Percentiles rank a stretch among this genome's conserved stretches.
phyloP scores from a whole-genome alignment of 306 rosid genomes.

The Cucurbita pepo region DNA sequence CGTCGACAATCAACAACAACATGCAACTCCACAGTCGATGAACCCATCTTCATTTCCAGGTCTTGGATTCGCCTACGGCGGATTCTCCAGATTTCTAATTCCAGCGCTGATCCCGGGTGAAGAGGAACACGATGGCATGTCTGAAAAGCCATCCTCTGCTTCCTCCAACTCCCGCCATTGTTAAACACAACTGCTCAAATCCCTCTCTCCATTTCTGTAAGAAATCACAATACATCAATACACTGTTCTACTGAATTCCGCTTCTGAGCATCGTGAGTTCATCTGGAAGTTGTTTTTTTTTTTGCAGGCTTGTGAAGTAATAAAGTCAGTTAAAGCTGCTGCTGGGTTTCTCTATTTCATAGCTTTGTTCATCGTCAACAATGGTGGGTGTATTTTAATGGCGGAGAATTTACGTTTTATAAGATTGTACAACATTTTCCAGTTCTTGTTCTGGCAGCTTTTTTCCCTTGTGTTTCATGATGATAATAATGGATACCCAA shows the following conservation, averaged over 20 bases:
- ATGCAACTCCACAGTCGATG: slow-evolving; percentile 17
- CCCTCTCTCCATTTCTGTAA: slow-evolving; percentile 3
- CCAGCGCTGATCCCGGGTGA: slow-evolving; percentile 84
- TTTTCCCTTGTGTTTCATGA: neutral
- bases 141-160: slow-evolving; percentile 80
- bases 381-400: neutral
- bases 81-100: slow-evolving; percentile 54
- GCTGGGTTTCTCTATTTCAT: neutral
- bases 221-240: neutral
- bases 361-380: no score
- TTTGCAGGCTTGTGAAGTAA: neutral
- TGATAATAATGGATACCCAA: neutral
- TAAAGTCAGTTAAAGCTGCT: neutral
- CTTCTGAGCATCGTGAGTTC: neutral
- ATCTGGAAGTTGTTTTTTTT: neutral
- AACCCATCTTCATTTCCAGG: slow-evolving; percentile 22
- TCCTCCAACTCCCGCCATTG: slow-evolving; percentile 92
- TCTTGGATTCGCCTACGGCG: slow-evolving; percentile 44
- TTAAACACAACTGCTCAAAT: neutral
- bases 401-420: neutral
- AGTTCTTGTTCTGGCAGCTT: neutral
- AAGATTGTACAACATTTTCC: neutral
- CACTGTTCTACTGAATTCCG: neutral
- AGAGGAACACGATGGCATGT: slow-evolving; percentile 70
- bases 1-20: slow-evolving; percentile 20